Evolutionary conservation across 1,139 yeast species (phyloP).

Genomic region (Lodderomyces orthopsilosis): DNA sequence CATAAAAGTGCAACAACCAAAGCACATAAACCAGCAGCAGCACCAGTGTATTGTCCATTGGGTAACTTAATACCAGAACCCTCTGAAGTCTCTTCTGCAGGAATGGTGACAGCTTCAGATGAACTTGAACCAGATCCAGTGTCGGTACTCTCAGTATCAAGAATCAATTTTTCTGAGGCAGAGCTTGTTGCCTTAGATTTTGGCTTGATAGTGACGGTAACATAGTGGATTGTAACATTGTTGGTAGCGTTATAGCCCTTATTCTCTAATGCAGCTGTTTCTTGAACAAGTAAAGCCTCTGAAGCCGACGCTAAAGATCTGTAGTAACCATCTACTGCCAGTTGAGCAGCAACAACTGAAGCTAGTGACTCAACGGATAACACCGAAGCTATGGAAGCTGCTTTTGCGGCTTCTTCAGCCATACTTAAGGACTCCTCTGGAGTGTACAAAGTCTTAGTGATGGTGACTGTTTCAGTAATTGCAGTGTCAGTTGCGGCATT

Average conservation of each 20-base stretch:
- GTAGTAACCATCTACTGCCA: conserved; percentile 6
- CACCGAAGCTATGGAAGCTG: conserved; percentile 17
- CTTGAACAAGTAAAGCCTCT: conserved; percentile 1
- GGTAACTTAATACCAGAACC: conserved; percentile 6
- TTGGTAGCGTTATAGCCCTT: not conserved
- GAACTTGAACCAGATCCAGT: not conserved
- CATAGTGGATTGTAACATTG: not conserved
- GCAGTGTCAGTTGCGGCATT: conserved; percentile 39
- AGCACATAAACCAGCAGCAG: conserved; percentile 42
- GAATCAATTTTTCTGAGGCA: not conserved
- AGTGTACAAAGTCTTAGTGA: conserved; percentile 42
- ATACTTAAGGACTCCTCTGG: conserved; percentile 39
- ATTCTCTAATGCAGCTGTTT: not conserved
- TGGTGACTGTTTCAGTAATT: conserved; percentile 37
- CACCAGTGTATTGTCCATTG: conserved; percentile 15
- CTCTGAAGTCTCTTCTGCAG: conserved; percentile 8
- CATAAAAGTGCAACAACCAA: conserved; percentile 43
- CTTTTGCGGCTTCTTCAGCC: conserved; percentile 16
- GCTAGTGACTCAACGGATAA: conserved; percentile 16
- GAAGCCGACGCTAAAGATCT: conserved; percentile 4
- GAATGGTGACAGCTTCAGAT: conserved; percentile 1
- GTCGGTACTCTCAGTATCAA: not conserved
- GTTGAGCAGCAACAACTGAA: conserved; percentile 1
- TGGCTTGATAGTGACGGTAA: conserved; percentile 1
- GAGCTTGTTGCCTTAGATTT: not conserved